These are phyloP conservation scores for Alnus glutinosa DNA, from an alignment of 306 rosid species.

Conservation along the genomic window DNA sequence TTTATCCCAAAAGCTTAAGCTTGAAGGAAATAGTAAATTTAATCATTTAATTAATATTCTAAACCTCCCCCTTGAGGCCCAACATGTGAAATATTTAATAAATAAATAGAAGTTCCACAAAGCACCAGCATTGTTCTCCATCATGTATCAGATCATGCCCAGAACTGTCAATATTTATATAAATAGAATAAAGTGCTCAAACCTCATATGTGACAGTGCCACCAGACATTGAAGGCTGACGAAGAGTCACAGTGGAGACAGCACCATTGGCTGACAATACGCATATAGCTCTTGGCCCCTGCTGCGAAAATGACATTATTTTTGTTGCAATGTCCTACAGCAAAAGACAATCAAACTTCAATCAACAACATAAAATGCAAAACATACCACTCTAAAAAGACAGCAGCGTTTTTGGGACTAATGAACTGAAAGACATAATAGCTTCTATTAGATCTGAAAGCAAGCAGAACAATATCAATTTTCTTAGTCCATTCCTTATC, in stretches of 20 bases:
- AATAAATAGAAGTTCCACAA: constrained; percentile 11
- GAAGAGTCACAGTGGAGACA: constrained; percentile 89
- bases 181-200: constrained; percentile 16
- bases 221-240: constrained; percentile 85
- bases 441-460: constrained; percentile 1
- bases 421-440: constrained; percentile 5
- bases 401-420: background rate
- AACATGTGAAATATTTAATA: background rate
- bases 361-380: constrained; percentile 5
- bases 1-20: too few relatives aligned
- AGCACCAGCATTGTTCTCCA: constrained; percentile 8
- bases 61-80: too few relatives aligned
- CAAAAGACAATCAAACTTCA: constrained; percentile 17
- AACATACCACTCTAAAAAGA: constrained; percentile 1
- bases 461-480: background rate
- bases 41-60: too few relatives aligned
- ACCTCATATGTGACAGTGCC: constrained; percentile 96
- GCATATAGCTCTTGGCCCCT: constrained; percentile 81
- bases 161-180: background rate
- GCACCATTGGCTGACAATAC: constrained; percentile 88
- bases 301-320: constrained; percentile 91
- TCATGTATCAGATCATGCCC: background rate
- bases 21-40: too few relatives aligned
- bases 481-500: background rate
- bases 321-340: constrained; percentile 82